Conservation (phyloP, 2,329 filamentous ascomycete species). For the Arthroderma uncinatum region DNA sequence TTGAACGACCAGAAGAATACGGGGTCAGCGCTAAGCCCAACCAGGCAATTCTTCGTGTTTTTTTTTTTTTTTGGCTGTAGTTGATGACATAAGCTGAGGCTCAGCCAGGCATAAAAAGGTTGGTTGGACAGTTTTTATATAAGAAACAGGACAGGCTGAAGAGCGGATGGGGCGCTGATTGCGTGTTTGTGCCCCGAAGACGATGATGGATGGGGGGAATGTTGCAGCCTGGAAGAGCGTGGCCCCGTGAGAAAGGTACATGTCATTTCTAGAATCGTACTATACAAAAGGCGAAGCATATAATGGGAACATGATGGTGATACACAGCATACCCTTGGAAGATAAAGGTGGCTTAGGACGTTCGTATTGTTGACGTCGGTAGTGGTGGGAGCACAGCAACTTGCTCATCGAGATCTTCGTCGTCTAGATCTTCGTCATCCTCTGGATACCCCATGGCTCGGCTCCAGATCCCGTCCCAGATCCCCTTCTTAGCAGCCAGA, state of each 20-base stretch:
- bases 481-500: conserved; percentile 83
- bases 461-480: conserved; percentile 74
- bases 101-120: no score
- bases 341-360: not conserved
- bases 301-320: not conserved
- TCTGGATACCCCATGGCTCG: conserved; percentile 50
- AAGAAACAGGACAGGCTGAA: not conserved
- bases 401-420: conserved; percentile 10
- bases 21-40: conserved; percentile 5
- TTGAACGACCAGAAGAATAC: not conserved
- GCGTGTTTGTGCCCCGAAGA: not conserved
- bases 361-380: not conserved
- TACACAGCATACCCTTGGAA: not conserved
- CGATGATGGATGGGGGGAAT: not conserved
- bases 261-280: not conserved
- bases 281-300: not conserved
- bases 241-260: not conserved
- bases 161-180: no score
- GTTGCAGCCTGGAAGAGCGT: not conserved
- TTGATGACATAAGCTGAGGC: not conserved
- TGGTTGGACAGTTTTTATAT: no score
- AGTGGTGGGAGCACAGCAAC: not conserved
- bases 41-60: conserved; percentile 10
- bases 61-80: conserved; percentile 6
- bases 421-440: conserved; percentile 41